Evolutionary conservation across 331 rosid species (phyloP), one percentile per base, ranked within the genome.

Genomic region (Malus hybrid): DNA sequence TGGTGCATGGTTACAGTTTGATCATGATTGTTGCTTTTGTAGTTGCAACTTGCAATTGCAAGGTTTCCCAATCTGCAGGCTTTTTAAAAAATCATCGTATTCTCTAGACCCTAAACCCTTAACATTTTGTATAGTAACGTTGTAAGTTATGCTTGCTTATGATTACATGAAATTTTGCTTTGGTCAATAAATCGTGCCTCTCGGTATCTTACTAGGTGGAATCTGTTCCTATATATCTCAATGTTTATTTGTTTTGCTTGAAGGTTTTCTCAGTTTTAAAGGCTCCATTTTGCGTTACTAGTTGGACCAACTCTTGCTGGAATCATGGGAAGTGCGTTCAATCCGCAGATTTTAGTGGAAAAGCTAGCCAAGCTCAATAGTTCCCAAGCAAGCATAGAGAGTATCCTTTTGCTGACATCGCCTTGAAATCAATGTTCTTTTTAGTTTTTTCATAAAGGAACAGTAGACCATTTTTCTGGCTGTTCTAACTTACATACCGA

Each of bases 351-450:
- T 89, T 83, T 95, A 72, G 87, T 90, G 81, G 99, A 95, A 65
- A 95, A 95, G 92, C 90, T 95, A 53, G 86, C 91, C 78, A 92
- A 91, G 93, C 93, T 95, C 86, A 95, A 95, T 86, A 83, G 73
- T 78, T 86, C 99, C 10, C 99, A 95, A 85, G 82, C 99, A 12
- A 95, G 99, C 93, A 95, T 95, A 84, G 99, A 95, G 88, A 95
- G 99, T 95, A 95, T 95, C 99, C 99, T 95, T 32, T 55, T 76
- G 72, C 65, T 68, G 80, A 57, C 8, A 68, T 83, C 80, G 39
- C 68, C 48, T 68, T 28, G 60, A 67, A 64, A 60, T 73, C 20
- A 58, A 60, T 84, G 44, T 70, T 52, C 66, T 71, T 60, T 42
- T 16, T 67, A 66, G 28, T 58, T 30, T 80, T 26, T 58, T 69